Evolutionary conservation across 1,284 basidiomycete genomes (phyloP), one percentile per base, ranked within the genome.

Genomic region (Paramarasmius palmivorus): DNA sequence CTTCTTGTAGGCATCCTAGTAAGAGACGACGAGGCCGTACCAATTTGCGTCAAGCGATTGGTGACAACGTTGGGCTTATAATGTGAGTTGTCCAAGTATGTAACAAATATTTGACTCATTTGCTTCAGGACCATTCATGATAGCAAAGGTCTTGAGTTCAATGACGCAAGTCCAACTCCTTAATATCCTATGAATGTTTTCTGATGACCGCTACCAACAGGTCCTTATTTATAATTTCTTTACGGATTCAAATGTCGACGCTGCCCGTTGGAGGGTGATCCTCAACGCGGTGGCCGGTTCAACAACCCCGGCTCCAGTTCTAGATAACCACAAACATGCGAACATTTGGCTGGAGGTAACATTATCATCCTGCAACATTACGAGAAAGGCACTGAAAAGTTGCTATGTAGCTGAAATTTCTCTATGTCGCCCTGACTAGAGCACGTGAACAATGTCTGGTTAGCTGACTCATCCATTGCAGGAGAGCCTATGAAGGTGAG

Each of bases 211-310:
- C 35, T 54, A 39, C 9, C 34, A 6, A 7, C 60, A 89, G 84
- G 87, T 90, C 3, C 69, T 90, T 1, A 62, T 90, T 1, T 89
- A 83, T 61, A 81, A 88, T 55, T 88, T 88, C 66, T 90, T 90
- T 59, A 73, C 81, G 38, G 85, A 89, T 59, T 89, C 87, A 0
- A 63, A 65, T 0, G 71, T 78, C 0, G 74, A 77, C 35, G 39
- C 65, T 1, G 66, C 76, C 0, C 79, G 81, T 52, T 90, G 87
- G 87, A 73, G 84, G 8, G 68, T 86, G 0, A 66, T 90, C 14
- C 63, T 87, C n/a, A 79, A 79, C 39, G 72, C 68, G 0, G 44
- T 78, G 0, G 61, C 71, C 8, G 60, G 63, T 10, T 55, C 57
- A 12, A 53, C 52, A 4, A 41, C 66, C 15, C 54, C 68, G 8